Percentiles rank a stretch among this genome's conserved stretches.
phyloP scores from a whole-genome alignment of 495 filamentous ascomycete genomes.

The Penicilliopsis zonata region DNA sequence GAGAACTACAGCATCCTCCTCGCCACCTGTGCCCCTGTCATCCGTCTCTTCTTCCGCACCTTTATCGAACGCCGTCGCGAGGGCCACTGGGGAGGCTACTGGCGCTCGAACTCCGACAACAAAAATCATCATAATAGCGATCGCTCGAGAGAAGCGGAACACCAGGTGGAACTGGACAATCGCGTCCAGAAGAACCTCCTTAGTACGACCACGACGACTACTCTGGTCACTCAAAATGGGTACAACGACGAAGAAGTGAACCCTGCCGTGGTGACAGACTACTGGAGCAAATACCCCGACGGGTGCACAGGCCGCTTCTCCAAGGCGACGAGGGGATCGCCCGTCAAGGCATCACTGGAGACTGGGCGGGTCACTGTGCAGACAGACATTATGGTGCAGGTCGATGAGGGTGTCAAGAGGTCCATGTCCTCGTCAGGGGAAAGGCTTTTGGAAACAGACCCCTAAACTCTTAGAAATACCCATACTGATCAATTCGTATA shows the following conservation, averaged over 20 bases:
- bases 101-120: conserved; percentile 1
- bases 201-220: not conserved
- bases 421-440: not conserved
- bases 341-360: not conserved
- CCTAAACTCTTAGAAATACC: too few species aligned
- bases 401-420: conserved; percentile 2
- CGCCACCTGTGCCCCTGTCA: conserved; percentile 17
- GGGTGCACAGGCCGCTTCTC: not conserved
- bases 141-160: not conserved
- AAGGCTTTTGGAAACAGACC: too few species aligned
- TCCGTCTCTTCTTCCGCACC: conserved; percentile 5
- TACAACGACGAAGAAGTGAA: too few species aligned
- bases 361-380: conserved; percentile 1
- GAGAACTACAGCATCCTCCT: conserved; percentile 26
- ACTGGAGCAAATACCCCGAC: not conserved
- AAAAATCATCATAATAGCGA: conserved; percentile 2
- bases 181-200: not conserved
- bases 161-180: not conserved
- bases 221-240: not conserved
- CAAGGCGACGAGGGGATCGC: not conserved
- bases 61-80: conserved; percentile 4
- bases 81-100: conserved; percentile 2
- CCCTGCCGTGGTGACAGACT: not conserved
- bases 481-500: too few species aligned
- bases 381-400: conserved; percentile 7